Evolutionary conservation across 257 asterid genomes (phyloP).

Genomic region (Nicotiana obtusifolia): DNA sequence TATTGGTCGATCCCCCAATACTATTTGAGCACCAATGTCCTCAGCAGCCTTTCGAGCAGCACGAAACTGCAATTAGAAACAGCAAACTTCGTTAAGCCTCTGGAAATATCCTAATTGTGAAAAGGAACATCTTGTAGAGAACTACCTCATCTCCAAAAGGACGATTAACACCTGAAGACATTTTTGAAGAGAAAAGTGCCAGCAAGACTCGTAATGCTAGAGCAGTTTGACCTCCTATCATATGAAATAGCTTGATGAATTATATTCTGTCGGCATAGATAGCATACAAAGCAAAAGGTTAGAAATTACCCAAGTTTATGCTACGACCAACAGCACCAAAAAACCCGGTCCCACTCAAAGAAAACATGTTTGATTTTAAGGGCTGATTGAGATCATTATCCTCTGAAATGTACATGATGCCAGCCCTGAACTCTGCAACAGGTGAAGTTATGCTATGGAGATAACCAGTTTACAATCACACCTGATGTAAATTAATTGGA

Average conservation of each 20-base stretch:
- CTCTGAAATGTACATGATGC: slow-evolving; percentile 77
- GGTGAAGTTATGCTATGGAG: slow-evolving; percentile 51
- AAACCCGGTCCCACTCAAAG: slow-evolving; percentile 73
- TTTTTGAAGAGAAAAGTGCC: slow-evolving; percentile 77
- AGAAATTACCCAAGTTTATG: slow-evolving; percentile 63
- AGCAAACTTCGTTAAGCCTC: background rate
- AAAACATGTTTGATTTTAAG: slow-evolving; percentile 64
- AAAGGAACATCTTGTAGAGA: background rate
- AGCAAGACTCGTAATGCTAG: slow-evolving; percentile 68
- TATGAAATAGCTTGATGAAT: background rate
- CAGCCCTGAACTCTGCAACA: slow-evolving; percentile 88
- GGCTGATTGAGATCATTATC: slow-evolving; percentile 40
- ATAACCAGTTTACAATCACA: background rate
- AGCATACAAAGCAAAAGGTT: slow-evolving; percentile 3
- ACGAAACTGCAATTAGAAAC: slow-evolving; percentile 52
- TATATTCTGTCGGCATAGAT: background rate
- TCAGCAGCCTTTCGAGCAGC: slow-evolving; percentile 85
- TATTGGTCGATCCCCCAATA: slow-evolving; percentile 87
- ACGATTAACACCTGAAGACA: slow-evolving; percentile 65
- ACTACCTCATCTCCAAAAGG: slow-evolving; percentile 87
- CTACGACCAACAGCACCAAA: slow-evolving; percentile 88
- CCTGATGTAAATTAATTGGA: background rate
- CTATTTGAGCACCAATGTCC: slow-evolving; percentile 86
- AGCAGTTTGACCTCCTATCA: slow-evolving; percentile 84
- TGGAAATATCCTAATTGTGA: background rate